Conservation (phyloP, 192 early-diverging fungal species). For the Funneliformis geosporum region DNA sequence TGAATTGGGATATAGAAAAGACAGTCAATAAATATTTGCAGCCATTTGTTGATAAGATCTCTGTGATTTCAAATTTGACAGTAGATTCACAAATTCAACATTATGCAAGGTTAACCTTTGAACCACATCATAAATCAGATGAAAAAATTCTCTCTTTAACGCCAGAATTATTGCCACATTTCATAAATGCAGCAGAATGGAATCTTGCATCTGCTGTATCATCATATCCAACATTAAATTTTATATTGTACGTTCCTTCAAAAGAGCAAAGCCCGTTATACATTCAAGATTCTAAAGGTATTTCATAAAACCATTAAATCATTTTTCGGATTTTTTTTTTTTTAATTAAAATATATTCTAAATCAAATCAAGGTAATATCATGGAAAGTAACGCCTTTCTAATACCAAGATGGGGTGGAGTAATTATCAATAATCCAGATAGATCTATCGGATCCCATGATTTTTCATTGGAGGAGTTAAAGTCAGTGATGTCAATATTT, state of each 20-base stretch:
- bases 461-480: conserved; percentile 57
- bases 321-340: background rate
- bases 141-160: conserved; percentile 60
- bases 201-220: conserved; percentile 89
- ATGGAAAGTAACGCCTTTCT: conserved; percentile 79
- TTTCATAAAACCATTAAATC: background rate
- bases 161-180: conserved; percentile 77
- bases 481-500: conserved; percentile 77
- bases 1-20: conserved; percentile 83
- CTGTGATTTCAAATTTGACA: conserved; percentile 70
- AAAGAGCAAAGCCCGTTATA: conserved; percentile 66
- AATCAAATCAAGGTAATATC: conserved; percentile 38
- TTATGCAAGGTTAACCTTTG: conserved; percentile 75
- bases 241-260: conserved; percentile 86
- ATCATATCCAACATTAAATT: conserved; percentile 80
- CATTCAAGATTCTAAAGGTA: conserved; percentile 61
- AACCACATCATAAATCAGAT: conserved; percentile 52
- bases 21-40: conserved; percentile 65
- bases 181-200: conserved; percentile 97
- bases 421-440: conserved; percentile 69
- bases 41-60: conserved; percentile 74
- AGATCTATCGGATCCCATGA: conserved; percentile 20
- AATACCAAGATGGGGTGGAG: conserved; percentile 96
- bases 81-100: conserved; percentile 85
- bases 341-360: background rate